These are phyloP conservation scores for Paxillus rubicundulus DNA, from an alignment of 768 basidiomycete species.

Conservation along the genomic window DNA sequence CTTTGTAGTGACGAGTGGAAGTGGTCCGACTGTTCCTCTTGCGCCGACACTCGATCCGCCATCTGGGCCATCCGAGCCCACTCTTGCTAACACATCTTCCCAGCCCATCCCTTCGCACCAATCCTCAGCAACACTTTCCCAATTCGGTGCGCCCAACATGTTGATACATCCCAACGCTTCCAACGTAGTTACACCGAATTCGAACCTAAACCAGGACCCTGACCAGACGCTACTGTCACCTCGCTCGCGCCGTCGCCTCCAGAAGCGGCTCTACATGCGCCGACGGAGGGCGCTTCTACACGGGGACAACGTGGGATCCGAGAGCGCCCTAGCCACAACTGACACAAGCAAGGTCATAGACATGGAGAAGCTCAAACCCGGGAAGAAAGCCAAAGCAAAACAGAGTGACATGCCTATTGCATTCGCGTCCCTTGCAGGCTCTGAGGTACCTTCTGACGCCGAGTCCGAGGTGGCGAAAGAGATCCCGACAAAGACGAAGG, in stretches of 20 bases:
- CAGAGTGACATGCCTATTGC: constrained; percentile 2
- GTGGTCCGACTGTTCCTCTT: not conserved
- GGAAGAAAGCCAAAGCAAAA: constrained; percentile 21
- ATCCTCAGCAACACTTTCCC: not conserved
- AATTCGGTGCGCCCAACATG: not conserved
- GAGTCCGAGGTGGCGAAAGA: constrained; percentile 2
- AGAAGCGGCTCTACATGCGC: constrained; percentile 72
- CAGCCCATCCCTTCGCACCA: not conserved
- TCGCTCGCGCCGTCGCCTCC: constrained; percentile 48
- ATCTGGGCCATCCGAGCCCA: not conserved
- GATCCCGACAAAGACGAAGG: constrained; percentile 10
- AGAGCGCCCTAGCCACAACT: not conserved
- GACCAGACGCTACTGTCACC: constrained; percentile 40
- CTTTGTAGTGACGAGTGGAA: not conserved
- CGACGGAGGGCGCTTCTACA: constrained; percentile 55
- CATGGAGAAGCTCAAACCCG: constrained; percentile 38
- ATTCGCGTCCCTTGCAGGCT: constrained; percentile 8
- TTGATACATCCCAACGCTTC: not conserved
- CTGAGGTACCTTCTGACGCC: constrained; percentile 7
- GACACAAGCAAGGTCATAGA: not conserved
- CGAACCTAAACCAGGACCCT: constrained; percentile 4
- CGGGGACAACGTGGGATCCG: constrained; percentile 29
- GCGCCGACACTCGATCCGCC: not conserved
- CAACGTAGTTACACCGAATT: not conserved
- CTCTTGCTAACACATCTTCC: not conserved